phyloP scores from a whole-genome alignment of 2,329 filamentous ascomycete species.

The Monilinia fructigena region DNA sequence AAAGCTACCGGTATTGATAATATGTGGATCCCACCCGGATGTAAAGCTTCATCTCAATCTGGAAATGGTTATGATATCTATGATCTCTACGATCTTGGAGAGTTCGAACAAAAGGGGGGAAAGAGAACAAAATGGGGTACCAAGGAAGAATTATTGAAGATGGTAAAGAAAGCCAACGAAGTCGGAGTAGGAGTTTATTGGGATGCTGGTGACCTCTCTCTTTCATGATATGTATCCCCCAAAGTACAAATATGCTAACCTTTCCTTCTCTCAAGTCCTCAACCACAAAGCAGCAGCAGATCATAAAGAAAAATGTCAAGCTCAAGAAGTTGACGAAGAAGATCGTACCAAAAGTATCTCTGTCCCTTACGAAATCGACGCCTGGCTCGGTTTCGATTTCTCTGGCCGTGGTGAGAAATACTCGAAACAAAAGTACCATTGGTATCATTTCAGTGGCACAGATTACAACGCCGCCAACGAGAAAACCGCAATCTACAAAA shows the following conservation, averaged over 20 bases:
- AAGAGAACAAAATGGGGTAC: constrained; percentile 67
- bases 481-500: constrained; percentile 63
- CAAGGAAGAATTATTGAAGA: constrained; percentile 56
- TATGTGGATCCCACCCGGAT: constrained; percentile 69
- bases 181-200: constrained; percentile 60
- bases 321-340: constrained; percentile 61
- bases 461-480: constrained; percentile 60
- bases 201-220: constrained; percentile 50
- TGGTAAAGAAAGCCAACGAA: constrained; percentile 52
- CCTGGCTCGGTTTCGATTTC: constrained; percentile 68
- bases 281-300: constrained; percentile 73
- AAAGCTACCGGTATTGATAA: constrained; percentile 60
- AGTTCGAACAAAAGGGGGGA: constrained; percentile 69
- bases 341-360: constrained; percentile 57
- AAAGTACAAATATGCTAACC: constrained; percentile 7
- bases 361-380: constrained; percentile 60
- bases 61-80: constrained; percentile 71
- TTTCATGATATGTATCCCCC: neutral
- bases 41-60: constrained; percentile 60
- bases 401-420: constrained; percentile 59
- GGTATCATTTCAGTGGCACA: constrained; percentile 66
- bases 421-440: constrained; percentile 62
- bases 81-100: constrained; percentile 68
- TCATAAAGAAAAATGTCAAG: constrained; percentile 59
- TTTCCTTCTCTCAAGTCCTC: constrained; percentile 48